Evolutionary conservation across 805 yeast genomes (phyloP).

Genomic region (Barnettozyma siamensis): DNA sequence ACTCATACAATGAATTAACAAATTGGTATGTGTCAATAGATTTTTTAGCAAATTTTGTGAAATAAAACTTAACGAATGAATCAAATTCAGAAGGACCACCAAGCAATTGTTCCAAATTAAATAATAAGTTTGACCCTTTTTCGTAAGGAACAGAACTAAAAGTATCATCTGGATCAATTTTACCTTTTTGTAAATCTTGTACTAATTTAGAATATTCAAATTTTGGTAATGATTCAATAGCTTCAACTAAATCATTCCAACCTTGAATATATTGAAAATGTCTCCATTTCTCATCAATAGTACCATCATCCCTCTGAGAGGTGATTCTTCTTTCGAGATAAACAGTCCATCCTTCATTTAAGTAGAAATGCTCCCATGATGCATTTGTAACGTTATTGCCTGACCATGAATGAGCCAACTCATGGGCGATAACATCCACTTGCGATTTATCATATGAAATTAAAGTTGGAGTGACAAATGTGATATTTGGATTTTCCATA

Average conservation of each 20-base stretch:
- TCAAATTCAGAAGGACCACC: conserved; percentile 67
- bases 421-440: conserved; percentile 89
- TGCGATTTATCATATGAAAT: conserved; percentile 80
- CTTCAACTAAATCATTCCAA: conserved; percentile 72
- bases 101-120: conserved; percentile 61
- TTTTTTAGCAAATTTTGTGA: conserved; percentile 57
- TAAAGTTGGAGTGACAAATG: conserved; percentile 86
- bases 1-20: conserved; percentile 67
- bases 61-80: conserved; percentile 75
- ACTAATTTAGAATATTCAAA: conserved; percentile 55
- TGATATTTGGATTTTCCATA: conserved; percentile 90
- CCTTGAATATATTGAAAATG: conserved; percentile 84
- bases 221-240: conserved; percentile 61
- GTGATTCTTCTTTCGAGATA: conserved; percentile 81
- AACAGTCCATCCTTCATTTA: conserved; percentile 96
- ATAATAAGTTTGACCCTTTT: conserved; percentile 78
- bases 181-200: conserved; percentile 60
- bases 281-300: conserved; percentile 67
- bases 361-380: conserved; percentile 93
- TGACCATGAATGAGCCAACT: conserved; percentile 88
- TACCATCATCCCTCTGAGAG: conserved; percentile 34
- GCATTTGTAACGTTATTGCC: conserved; percentile 88
- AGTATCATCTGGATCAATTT: conserved; percentile 80
- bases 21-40: conserved; percentile 82
- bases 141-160: conserved; percentile 88